Conservation (phyloP, 495 filamentous ascomycete genomes). For the Clohesyomyces aquaticus region DNA sequence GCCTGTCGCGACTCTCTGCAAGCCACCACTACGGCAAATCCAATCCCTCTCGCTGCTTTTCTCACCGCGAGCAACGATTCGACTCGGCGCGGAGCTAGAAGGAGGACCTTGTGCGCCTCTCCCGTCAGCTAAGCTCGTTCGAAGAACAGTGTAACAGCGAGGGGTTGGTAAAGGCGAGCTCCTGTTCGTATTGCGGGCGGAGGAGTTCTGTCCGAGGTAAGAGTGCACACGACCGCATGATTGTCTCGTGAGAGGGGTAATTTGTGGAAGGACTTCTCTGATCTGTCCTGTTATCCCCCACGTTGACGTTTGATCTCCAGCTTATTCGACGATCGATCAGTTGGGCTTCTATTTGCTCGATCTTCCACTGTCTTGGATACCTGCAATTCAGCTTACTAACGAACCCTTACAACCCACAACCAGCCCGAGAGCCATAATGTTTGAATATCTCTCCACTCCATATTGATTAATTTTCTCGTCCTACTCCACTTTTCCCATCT, state of each 20-base stretch:
- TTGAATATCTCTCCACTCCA: too few species aligned
- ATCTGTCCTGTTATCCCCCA: too few species aligned
- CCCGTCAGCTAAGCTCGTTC: background rate
- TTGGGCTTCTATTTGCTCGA: too few species aligned
- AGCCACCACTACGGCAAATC: background rate
- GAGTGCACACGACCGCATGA: background rate
- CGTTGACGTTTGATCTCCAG: background rate
- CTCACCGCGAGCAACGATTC: background rate
- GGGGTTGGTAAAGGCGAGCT: background rate
- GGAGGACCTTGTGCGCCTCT: background rate
- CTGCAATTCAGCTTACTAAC: too few species aligned
- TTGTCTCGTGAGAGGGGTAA: constrained; percentile 2
- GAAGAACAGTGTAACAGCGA: background rate
- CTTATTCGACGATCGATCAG: background rate
- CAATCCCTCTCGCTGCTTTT: background rate
- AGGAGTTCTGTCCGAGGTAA: constrained; percentile 5
- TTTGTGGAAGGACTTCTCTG: too few species aligned
- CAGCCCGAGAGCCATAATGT: too few species aligned
- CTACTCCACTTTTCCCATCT: background rate
- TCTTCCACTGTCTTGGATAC: too few species aligned
- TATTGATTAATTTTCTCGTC: background rate
- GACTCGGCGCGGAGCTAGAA: too few species aligned
- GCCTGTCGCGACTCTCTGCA: background rate
- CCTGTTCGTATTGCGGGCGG: background rate
- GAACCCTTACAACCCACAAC: too few species aligned